Conservation (phyloP, 192 early-diverging fungal genomes). For the Coemansia sp. region DNA sequence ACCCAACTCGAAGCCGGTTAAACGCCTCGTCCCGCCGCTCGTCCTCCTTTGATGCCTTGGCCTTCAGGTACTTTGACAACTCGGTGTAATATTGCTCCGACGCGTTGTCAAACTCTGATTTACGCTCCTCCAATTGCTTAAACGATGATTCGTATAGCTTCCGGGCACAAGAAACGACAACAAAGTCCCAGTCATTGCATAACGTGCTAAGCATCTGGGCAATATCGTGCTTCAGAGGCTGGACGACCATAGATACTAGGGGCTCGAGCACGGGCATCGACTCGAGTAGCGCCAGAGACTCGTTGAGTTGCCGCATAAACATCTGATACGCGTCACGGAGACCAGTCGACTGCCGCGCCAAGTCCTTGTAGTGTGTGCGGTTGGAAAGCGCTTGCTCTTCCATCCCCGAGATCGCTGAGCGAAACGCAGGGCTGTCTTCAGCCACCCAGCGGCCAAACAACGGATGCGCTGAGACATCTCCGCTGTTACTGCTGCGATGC, state of each 20-base stretch:
- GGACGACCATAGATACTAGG: conserved; percentile 25
- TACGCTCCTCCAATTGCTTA: conserved; percentile 40
- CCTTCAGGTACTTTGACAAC: conserved; percentile 39
- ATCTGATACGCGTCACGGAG: conserved; percentile 39
- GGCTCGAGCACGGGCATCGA: conserved; percentile 33
- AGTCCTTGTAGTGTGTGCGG: conserved; percentile 42
- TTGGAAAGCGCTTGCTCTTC: conserved; percentile 34
- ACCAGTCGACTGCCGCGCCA: conserved; percentile 24
- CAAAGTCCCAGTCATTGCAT: conserved; percentile 48
- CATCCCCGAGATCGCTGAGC: conserved; percentile 31
- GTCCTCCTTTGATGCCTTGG: conserved; percentile 31
- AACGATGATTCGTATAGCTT: conserved; percentile 43
- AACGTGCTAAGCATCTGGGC: conserved; percentile 38
- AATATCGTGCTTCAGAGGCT: conserved; percentile 38
- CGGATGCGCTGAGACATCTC: conserved; percentile 25
- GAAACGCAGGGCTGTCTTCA: conserved; percentile 51
- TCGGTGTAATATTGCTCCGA: conserved; percentile 42
- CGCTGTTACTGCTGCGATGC: conserved; percentile 5
- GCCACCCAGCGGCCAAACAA: conserved; percentile 48
- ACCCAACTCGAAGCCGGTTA: conserved; percentile 19
- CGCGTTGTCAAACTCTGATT: conserved; percentile 32
- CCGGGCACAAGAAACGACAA: conserved; percentile 29
- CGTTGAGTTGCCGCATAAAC: conserved; percentile 42
- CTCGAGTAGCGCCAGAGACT: conserved; percentile 8
- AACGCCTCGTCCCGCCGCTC: conserved; percentile 37